Evolutionary conservation across 2,329 filamentous ascomycete species (phyloP), one percentile per base, ranked within the genome.

Genomic region (Pseudogymnoascus sp.): DNA sequence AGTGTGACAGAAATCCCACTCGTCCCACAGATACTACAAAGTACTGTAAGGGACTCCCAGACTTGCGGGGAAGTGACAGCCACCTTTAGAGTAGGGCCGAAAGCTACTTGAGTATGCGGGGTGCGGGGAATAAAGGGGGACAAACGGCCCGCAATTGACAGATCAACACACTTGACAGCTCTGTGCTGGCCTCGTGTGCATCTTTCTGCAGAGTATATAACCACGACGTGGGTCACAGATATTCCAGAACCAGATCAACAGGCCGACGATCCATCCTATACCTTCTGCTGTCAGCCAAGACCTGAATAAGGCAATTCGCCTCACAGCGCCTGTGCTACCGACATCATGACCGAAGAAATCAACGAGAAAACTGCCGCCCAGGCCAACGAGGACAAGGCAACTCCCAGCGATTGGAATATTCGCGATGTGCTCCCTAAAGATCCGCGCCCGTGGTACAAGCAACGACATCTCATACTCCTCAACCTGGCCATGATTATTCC

Each of bases 381-480:
- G n/a, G 29, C 7, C 29, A 14, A n/a, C 50, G 50, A 33, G 1
- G 50, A 56, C 29, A 56, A 56, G 50, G 29, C 50, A 21, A 8
- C 11, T 19, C 29, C 50, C 26, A 21, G n/a, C n/a, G 50, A 56
- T n/a, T 56, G 50, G 50, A 56, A 56, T 56, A 10, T 56, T 56
- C 50, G 50, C 29, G 38, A 61, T 61, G 64, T 65, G 35, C 59
- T 65, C n/a, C 64, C 64, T 4, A 50, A 65, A 5, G 44, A 65
- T 3, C 19, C 61, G 11, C 56, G 24, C 4, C 62, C 66, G 10
- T 70, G 68, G 68, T 69, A 65, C 59, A 67, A 65, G 62, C 63
- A 67, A 16, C 61, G 62, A 3, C 68, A 69, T 53, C 59, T 68
- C 10, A 13, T 56, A 21, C 50, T 68, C 38, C 67, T 68, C 10